phyloP scores from a whole-genome alignment of 192 early-diverging fungal species.

The Mortierella antarctica region DNA sequence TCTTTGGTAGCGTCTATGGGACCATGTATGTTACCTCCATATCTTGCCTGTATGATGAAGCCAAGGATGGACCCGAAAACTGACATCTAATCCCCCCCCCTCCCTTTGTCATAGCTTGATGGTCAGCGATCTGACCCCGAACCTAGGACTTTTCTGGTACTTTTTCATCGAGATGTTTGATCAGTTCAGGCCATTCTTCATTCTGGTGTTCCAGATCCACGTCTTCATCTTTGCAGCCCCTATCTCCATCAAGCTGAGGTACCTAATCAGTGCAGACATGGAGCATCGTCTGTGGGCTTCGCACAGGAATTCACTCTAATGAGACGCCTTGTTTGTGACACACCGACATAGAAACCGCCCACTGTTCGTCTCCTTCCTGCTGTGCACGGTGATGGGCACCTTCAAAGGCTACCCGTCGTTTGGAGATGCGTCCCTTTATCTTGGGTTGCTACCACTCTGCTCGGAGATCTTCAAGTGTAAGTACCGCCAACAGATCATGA shows the following conservation, averaged over 20 bases:
- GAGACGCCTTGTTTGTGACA: neutral
- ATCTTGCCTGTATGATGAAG: neutral
- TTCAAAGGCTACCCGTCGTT: conserved; percentile 96
- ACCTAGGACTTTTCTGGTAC: conserved; percentile 98
- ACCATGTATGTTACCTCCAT: conserved; percentile 66
- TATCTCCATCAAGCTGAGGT: conserved; percentile 82
- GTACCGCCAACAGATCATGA: conserved; percentile 7
- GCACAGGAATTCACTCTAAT: neutral
- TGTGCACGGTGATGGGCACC: conserved; percentile 81
- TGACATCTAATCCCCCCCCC: neutral
- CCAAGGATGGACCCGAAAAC: too few species aligned
- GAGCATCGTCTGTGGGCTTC: neutral
- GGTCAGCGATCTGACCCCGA: conserved; percentile 93
- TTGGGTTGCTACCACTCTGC: conserved; percentile 83
- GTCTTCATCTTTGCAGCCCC: conserved; percentile 90
- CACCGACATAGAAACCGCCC: conserved; percentile 70
- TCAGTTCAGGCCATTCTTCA: conserved; percentile 94
- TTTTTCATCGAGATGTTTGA: conserved; percentile 99
- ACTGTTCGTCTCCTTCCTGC: conserved; percentile 77
- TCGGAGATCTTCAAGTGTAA: conserved; percentile 92
- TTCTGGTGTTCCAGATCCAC: conserved; percentile 95
- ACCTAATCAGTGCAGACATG: neutral
- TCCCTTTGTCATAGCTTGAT: conserved; percentile 59
- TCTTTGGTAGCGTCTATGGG: conserved; percentile 74
- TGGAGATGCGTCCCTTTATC: conserved; percentile 86